Evolutionary conservation across 176 grass and related monocot genomes (phyloP), one percentile per base, ranked within the genome.

Genomic region (Triticum timopheevii): DNA sequence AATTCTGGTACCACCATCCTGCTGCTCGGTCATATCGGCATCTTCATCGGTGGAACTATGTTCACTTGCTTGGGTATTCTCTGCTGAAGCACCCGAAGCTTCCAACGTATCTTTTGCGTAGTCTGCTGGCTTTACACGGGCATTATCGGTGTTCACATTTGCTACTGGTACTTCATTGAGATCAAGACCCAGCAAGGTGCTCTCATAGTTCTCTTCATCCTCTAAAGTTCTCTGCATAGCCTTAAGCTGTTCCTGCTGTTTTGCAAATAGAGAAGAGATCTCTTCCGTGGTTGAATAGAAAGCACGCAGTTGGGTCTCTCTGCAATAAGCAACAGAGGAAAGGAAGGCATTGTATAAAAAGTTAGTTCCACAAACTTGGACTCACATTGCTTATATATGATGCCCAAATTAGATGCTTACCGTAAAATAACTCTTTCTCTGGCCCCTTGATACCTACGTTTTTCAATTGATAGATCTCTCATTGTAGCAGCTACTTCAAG

Each of bases 261-360:
- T 94, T 9, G 85, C 80, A 88, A 96, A 96, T 77, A 99, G 79
- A 82, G 94, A 45, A 80, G 94, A 93, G 8, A 96, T 99, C 87
- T 94, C 94, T 88, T 99, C 97, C 10, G 97, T 99, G 52, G 94
- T 99, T 49, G 97, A 94, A 89, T 99, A 99, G 83, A 99, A 99
- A 56, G 97, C 73, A 62, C 94, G 94, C 47, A 99, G 88, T 75
- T 99, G 97, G 78, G 97, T 99, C 89, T 99, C 97, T 78, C 97
- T 99, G 85, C 66, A 84, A 59, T 65, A 82, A 86, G 68, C 56
- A 91, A 79, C 61, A 64, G 17, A 23, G 10, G 50, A 68, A 85
- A 78, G 49, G 31, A 82, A 65, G 80, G 25, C 11, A 49, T 59
- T 40, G 22, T 20, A 91, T 5, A 39, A 78, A 65, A 79, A 20